Conservation (phyloP, 306 rosid species). For the Medicago arabica region DNA sequence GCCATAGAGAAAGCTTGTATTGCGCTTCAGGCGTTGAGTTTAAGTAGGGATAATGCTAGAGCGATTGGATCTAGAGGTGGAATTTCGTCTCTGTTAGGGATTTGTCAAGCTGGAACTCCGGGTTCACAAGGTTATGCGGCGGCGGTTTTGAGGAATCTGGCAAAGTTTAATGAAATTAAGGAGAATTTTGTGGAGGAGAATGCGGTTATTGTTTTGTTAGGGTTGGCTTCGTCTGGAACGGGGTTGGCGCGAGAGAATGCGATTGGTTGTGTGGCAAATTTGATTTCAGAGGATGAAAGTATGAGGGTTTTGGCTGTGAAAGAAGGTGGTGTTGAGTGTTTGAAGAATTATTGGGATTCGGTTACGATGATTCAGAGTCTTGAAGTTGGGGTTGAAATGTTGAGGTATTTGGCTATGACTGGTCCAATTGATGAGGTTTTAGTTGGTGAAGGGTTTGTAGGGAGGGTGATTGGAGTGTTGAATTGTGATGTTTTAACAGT, state of each 20-base stretch:
- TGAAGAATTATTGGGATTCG: slow-evolving; percentile 88
- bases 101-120: slow-evolving; percentile 87
- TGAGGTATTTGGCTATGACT: slow-evolving; percentile 63
- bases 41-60: slow-evolving; percentile 75
- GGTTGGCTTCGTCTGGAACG: slow-evolving; percentile 74
- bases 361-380: slow-evolving; percentile 55
- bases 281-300: slow-evolving; percentile 63
- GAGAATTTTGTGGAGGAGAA: slow-evolving; percentile 80
- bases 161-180: slow-evolving; percentile 60
- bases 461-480: slow-evolving; percentile 59
- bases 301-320: slow-evolving; percentile 59
- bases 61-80: slow-evolving; percentile 92
- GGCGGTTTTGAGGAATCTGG: slow-evolving; percentile 73
- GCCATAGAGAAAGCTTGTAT: slow-evolving; percentile 79
- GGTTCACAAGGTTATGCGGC: slow-evolving; percentile 89
- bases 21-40: slow-evolving; percentile 70
- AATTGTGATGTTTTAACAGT: slow-evolving; percentile 75
- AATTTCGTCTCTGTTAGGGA: slow-evolving; percentile 83
- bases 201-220: slow-evolving; percentile 67
- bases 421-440: slow-evolving; percentile 63
- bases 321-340: slow-evolving; percentile 76
- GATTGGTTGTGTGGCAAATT: slow-evolving; percentile 72
- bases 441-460: slow-evolving; percentile 62
- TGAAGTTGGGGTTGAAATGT: slow-evolving; percentile 71
- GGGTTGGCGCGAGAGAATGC: slow-evolving; percentile 77